Evolutionary conservation across 164 flowering plant species (phyloP).

Genomic region (Aristolochia fimbriata): DNA sequence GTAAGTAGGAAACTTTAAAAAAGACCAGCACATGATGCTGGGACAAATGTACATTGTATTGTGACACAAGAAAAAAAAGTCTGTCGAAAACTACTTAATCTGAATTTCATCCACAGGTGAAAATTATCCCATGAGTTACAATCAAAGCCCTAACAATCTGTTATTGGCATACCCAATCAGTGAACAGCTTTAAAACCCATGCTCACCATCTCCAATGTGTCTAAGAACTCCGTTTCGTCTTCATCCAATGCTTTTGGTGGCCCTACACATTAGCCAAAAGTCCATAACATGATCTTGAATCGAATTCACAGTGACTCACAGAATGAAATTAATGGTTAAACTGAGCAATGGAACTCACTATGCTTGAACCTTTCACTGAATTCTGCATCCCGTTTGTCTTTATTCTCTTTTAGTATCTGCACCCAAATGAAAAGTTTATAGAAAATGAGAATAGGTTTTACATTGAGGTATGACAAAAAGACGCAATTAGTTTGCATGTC

Average conservation of each 20-base stretch:
- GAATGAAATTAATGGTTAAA: no score
- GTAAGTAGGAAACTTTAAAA: neutral
- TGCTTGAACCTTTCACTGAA: conserved; percentile 95
- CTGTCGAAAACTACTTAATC: neutral
- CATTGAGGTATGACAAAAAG: neutral
- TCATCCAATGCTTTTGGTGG: conserved; percentile 98
- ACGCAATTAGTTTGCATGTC: neutral
- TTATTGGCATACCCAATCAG: conserved; percentile 16
- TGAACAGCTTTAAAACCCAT: conserved; percentile 13
- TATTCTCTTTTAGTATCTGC: conserved; percentile 88
- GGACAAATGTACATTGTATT: neutral
- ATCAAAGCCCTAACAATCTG: conserved; percentile 3
- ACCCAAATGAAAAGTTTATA: conserved; percentile 3
- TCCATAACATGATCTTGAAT: no score
- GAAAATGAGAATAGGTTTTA: neutral
- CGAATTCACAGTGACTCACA: no score
- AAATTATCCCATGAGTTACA: neutral
- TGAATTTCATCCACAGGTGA: neutral
- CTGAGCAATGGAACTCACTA: conserved; percentile 33
- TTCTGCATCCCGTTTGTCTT: conserved; percentile 91
- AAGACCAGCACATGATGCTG: neutral
- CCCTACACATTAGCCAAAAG: conserved; percentile 31
- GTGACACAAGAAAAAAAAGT: no score
- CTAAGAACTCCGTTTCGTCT: conserved; percentile 96
- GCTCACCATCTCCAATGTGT: conserved; percentile 68